These are phyloP conservation scores for Paragyromitra xinjiangensis DNA, from an alignment of 495 filamentous ascomycete species.

Conservation along the genomic window DNA sequence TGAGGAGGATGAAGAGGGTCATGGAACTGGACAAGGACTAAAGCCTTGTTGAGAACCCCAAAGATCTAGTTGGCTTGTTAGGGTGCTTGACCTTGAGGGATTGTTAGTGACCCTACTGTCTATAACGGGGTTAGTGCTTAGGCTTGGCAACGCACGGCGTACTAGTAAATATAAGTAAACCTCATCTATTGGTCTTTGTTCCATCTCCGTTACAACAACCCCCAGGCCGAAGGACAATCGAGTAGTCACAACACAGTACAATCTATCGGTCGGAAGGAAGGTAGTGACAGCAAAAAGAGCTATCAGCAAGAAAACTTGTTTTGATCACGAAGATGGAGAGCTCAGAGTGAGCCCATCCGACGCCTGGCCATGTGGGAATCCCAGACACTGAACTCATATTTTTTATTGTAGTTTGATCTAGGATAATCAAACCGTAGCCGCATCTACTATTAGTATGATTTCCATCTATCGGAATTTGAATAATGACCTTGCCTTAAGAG, in stretches of 20 bases:
- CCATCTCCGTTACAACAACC: conserved; percentile 8
- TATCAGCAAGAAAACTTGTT: conserved; percentile 12
- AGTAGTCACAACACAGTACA: conserved; percentile 4
- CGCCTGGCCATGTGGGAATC: too few relatives aligned
- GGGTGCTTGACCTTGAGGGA: not conserved
- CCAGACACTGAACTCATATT: too few relatives aligned
- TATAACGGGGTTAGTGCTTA: too few relatives aligned
- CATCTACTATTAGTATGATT: too few relatives aligned
- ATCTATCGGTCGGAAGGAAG: conserved; percentile 6
- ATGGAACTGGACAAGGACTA: not conserved
- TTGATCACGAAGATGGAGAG: not conserved
- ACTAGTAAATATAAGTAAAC: too few relatives aligned
- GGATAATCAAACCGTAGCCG: too few relatives aligned
- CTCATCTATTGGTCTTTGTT: not conserved
- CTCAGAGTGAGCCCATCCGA: not conserved
- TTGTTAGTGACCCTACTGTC: not conserved
- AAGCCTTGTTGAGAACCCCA: not conserved
- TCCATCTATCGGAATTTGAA: too few relatives aligned
- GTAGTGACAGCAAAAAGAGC: not conserved
- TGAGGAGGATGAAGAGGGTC: not conserved
- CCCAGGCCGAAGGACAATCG: not conserved
- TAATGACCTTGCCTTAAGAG: too few relatives aligned
- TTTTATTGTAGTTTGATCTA: too few relatives aligned
- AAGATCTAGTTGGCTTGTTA: not conserved
- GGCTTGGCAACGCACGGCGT: too few relatives aligned